phyloP scores from a whole-genome alignment of 1,284 basidiomycete genomes.

The Chondrostereum purpureum region DNA sequence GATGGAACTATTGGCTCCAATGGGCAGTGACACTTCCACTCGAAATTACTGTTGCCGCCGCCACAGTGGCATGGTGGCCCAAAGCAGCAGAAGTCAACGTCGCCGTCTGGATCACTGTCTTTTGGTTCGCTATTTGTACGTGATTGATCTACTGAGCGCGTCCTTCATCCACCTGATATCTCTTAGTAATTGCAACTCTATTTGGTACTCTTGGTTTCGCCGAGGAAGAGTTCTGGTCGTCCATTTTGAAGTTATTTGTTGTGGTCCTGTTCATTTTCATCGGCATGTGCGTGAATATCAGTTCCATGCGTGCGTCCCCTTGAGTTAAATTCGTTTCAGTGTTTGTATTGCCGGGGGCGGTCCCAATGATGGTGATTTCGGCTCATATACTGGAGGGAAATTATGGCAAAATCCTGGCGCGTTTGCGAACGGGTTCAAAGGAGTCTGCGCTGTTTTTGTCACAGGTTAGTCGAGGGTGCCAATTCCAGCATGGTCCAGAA shows the following conservation, averaged over 20 bases:
- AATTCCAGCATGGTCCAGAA: too few species aligned
- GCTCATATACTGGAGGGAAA: conserved; percentile 34
- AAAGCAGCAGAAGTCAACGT: conserved; percentile 21
- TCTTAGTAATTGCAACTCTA: conserved; percentile 26
- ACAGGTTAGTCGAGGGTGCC: conserved; percentile 29
- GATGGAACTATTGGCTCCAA: conserved; percentile 42
- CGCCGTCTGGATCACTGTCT: conserved; percentile 43
- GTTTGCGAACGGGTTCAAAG: conserved; percentile 39
- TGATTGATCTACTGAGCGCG: conserved; percentile 3
- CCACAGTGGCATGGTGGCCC: conserved; percentile 36
- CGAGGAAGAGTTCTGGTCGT: conserved; percentile 51
- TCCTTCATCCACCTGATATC: conserved; percentile 1
- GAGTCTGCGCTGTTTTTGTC: conserved; percentile 36
- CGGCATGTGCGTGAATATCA: conserved; percentile 34
- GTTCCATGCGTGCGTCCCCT: background rate
- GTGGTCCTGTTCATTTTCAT: conserved; percentile 50
- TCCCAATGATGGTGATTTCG: conserved; percentile 28
- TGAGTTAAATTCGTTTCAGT: conserved; percentile 14
- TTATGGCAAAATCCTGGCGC: conserved; percentile 47
- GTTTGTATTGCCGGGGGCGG: conserved; percentile 39
- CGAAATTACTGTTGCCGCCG: conserved; percentile 40
- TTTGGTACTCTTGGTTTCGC: conserved; percentile 44
- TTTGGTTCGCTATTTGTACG: conserved; percentile 35
- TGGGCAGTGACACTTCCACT: conserved; percentile 35
- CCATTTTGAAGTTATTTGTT: conserved; percentile 46